These are phyloP conservation scores for Hirschfeldia incana DNA, from an alignment of 345 rosid genomes.

Conservation along the genomic window DNA sequence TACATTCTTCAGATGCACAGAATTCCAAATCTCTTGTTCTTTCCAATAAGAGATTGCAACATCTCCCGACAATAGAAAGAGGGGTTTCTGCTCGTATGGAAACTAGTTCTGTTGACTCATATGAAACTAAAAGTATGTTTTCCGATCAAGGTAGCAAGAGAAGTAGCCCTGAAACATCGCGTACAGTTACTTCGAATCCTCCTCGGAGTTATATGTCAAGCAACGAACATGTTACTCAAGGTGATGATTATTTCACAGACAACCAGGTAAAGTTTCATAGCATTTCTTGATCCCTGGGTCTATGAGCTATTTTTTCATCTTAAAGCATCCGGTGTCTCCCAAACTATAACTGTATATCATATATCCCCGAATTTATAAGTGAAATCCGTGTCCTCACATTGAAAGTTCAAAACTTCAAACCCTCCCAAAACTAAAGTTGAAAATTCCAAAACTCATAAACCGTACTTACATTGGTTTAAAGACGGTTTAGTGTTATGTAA, in stretches of 20 bases:
- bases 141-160: conserved; percentile 4
- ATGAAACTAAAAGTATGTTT: conserved; percentile 19
- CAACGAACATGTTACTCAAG: conserved; percentile 32
- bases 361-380: too few relatives aligned
- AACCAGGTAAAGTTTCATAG: conserved; percentile 41
- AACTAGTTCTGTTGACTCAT: conserved; percentile 25
- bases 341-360: too few relatives aligned
- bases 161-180: conserved; percentile 12
- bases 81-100: conserved; percentile 26
- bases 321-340: too few relatives aligned
- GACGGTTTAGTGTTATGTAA: too few relatives aligned
- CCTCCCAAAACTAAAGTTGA: too few relatives aligned
- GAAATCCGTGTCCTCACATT: too few relatives aligned
- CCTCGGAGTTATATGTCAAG: conserved; percentile 26
- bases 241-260: conserved; percentile 44
- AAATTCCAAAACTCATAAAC: too few relatives aligned
- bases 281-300: not conserved
- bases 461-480: too few relatives aligned
- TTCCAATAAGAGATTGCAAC: conserved; percentile 26
- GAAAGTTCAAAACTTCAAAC: too few relatives aligned
- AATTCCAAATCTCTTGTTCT: conserved; percentile 8
- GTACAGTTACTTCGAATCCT: conserved; percentile 4
- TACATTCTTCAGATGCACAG: not conserved
- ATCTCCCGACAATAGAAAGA: conserved; percentile 16
- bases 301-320: too few relatives aligned